Base-by-base conservation (phyloP, 2,329 filamentous ascomycete species). In the Pseudofabraea citricarpa region DNA sequence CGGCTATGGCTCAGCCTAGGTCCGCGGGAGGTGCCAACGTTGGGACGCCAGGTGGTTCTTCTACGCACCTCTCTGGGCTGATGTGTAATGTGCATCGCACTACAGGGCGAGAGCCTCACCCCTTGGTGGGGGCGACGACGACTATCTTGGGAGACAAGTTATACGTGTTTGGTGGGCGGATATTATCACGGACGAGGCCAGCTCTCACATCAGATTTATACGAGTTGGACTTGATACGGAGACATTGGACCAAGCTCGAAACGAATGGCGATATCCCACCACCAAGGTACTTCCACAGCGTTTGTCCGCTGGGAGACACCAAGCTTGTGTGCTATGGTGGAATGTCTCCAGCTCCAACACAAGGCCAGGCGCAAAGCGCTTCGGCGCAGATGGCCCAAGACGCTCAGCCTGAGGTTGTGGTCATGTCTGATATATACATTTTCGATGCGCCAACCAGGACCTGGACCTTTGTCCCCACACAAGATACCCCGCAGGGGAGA, bases 271-370 rank as follows among this genome's bases (percentile, higher is more conserved):
- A 97, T 56, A 71, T 94, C 27, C 93, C 93, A 1, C 86, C 90
- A 2, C 89, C 93, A 7, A 80, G 93, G 48, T 98, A 98, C 63
- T 98, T 98, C 54, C 93, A 98, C 70, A 97, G 90, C 51, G 87
- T 97, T 64, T 98, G 93, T 63, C 79, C 88, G 1, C 70, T 98
- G 2, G 93, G 93, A 18, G 93, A 97, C 61, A 91, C 89, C 3
- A 98, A 97, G 65, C 75, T 98, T 63, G 91, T 98, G 3, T 97
- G 91, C 66, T 98, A 97, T 64, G 93, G 93, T 45, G 93, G 93
- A 55, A 98, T 98, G 93, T 96, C 91, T 8, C 90, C 91, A 1
- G 79, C 82, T 9, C 58, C 70, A 12, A 61, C 57, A 29, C 64
- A 64, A 41, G 64, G 55, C 32, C 67, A 69, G 44, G 70, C 74